These are phyloP conservation scores for Plectosphaerella sp. DNA, from an alignment of 2,329 filamentous ascomycete genomes.

Conservation along the genomic window DNA sequence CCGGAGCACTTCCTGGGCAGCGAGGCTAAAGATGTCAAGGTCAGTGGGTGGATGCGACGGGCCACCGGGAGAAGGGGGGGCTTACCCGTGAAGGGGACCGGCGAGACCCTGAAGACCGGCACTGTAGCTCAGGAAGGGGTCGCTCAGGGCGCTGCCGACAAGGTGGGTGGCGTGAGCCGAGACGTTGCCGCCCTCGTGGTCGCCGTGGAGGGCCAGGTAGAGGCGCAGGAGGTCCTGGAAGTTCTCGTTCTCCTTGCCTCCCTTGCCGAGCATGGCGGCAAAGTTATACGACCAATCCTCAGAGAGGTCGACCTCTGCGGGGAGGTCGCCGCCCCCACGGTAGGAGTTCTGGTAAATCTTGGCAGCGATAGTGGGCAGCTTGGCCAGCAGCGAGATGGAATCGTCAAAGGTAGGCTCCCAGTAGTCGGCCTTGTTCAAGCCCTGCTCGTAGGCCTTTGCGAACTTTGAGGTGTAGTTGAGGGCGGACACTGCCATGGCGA, in stretches of 20 bases:
- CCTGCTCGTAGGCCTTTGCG: conserved; percentile 86
- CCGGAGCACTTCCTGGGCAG: conserved; percentile 92
- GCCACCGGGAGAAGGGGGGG: neutral
- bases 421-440: conserved; percentile 92
- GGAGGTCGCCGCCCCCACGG: conserved; percentile 67
- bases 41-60: neutral
- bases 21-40: conserved; percentile 53
- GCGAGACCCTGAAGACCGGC: conserved; percentile 93
- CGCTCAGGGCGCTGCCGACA: conserved; percentile 88
- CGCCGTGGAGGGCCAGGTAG: conserved; percentile 93
- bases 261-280: conserved; percentile 89
- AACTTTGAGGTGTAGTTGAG: conserved; percentile 93
- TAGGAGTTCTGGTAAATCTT: conserved; percentile 96
- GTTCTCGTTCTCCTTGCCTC: conserved; percentile 79
- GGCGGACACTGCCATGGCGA: conserved; percentile 91
- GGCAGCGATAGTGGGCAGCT: conserved; percentile 92
- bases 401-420: conserved; percentile 99
- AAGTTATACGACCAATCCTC: conserved; percentile 99
- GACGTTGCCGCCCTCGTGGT: conserved; percentile 97
- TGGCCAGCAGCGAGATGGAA: conserved; percentile 86
- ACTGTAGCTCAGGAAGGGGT: conserved; percentile 93
- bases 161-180: conserved; percentile 94
- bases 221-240: conserved; percentile 94
- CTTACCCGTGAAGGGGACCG: conserved; percentile 56
- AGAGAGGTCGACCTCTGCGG: conserved; percentile 70